Percentiles rank a stretch among this genome's conserved stretches.
phyloP scores from a whole-genome alignment of 176 grass and related monocot genomes.

The Rhipidocladum racemiflorum region DNA sequence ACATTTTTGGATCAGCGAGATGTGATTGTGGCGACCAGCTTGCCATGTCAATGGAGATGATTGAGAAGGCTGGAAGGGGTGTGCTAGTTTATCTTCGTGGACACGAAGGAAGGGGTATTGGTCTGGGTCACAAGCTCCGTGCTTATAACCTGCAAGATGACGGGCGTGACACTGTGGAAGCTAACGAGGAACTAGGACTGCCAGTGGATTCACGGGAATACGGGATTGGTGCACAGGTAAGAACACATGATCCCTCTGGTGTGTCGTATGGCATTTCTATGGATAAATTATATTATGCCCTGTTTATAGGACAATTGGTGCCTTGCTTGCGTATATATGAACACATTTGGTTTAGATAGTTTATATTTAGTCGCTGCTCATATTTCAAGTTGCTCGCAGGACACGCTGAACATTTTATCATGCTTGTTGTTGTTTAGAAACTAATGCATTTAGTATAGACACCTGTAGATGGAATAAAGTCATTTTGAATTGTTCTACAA shows the following conservation, averaged over 20 bases:
- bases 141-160: slow-evolving; percentile 80
- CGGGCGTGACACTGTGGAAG: slow-evolving; percentile 69
- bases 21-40: slow-evolving; percentile 76
- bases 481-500: neutral
- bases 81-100: slow-evolving; percentile 80
- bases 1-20: slow-evolving; percentile 79
- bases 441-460: neutral
- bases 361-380: neutral
- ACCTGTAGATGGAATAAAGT: neutral
- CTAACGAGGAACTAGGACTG: slow-evolving; percentile 75
- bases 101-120: slow-evolving; percentile 80
- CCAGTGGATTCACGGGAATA: slow-evolving; percentile 79
- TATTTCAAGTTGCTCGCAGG: neutral
- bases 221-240: slow-evolving; percentile 80
- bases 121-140: slow-evolving; percentile 67
- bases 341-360: neutral
- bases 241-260: neutral
- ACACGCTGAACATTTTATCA: neutral
- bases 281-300: neutral
- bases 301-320: neutral
- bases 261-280: neutral
- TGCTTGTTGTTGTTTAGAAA: neutral
- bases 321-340: neutral
- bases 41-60: slow-evolving; percentile 74
- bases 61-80: slow-evolving; percentile 70